Evolutionary conservation across 768 basidiomycete species (phyloP), one percentile per base, ranked within the genome.

Genomic region (Russula vinacea): DNA sequence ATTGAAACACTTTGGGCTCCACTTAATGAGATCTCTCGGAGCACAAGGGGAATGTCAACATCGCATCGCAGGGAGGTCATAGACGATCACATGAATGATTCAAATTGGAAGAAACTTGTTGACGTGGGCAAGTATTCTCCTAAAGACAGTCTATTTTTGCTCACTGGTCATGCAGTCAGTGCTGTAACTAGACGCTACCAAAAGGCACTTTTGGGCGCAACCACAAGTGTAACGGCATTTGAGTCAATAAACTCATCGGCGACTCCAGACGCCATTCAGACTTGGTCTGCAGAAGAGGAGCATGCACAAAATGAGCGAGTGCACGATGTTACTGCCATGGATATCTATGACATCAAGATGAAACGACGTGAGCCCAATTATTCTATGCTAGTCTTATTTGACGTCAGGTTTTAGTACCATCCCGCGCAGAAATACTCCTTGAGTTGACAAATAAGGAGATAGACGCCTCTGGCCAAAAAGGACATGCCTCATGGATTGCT

Each of bases 81-180:
- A 44, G 17, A 44, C 7, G 44, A 44, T 17, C 44, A 44, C 14
- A 47, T 47, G 45, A 22, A 47, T 14, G 47, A 49, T 24, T 49
- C 51, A 16, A 62, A 62, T 35, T 62, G 60, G 60, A 62, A 62
- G 44, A 62, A 62, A 42, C 37, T 62, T 19, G 13, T 54, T 24
- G 40, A 54, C 11, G 2, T 54, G 13, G 60, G 60, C 26, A 33
- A 16, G 60, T 33, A 19, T n/a, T 4, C 53, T 42, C 39, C n/a
- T n/a, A 9, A 19, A 56, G 2, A 26, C 4, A 26, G 10, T 14
- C 0, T 9, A 49, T 24, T 24, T 2, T 24, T 9, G 5, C 40
- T 44, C 6, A 56, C 4, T 17, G 42, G n/a, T 13, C 11, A 7
- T 33, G 16, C 19, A 56, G 56, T 44, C 16, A 56, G 44, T 44